Evolutionary conservation across 2,329 filamentous ascomycete genomes (phyloP), one percentile per base, ranked within the genome.

Genomic region (Cercospora sp.): DNA sequence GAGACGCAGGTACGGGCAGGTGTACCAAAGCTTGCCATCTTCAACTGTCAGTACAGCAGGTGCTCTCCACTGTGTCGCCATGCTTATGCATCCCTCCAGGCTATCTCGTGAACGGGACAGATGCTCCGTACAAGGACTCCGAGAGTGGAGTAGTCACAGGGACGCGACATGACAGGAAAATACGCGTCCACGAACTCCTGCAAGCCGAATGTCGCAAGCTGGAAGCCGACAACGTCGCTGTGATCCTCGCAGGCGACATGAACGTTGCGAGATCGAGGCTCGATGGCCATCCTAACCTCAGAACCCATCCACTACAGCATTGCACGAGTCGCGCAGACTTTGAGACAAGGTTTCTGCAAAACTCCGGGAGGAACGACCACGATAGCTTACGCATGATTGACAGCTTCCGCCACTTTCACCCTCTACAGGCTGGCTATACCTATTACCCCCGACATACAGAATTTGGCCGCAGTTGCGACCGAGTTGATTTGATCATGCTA

Each of bases 381-480:
- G 30, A 33, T 45, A 67, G 78, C 1, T 74, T 81, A 36, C 66
- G 65, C 12, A 80, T 78, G 58, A 74, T 86, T 5, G 85, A 87
- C 72, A 78, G 83, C 1, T 87, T 84, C 73, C 77, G 85, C n/a
- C 74, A 80, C 16, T 69, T 84, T 42, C 77, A 84, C 68, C 80
- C 79, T 0, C 69, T 77, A 2, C 76, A 80, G 73, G 79, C 75
- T 67, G 80, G 79, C 28, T 87, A 85, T 74, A 86, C 83, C 3
- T 87, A 85, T 68, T 82, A 83, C 72, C 79, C 84, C 0, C 64
- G 70, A 13, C 76, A 74, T 0, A 77, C 73, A 53, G 64, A 77
- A 3, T 87, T 84, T 80, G 85, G 84, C 0, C 75, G 73, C 7
- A 86, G 83, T 65, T 86, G 84, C 73, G 85, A 87, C 77, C 76